Base-by-base conservation (phyloP, 2,329 filamentous ascomycete species). In the Colletotrichum brevisporum region DNA sequence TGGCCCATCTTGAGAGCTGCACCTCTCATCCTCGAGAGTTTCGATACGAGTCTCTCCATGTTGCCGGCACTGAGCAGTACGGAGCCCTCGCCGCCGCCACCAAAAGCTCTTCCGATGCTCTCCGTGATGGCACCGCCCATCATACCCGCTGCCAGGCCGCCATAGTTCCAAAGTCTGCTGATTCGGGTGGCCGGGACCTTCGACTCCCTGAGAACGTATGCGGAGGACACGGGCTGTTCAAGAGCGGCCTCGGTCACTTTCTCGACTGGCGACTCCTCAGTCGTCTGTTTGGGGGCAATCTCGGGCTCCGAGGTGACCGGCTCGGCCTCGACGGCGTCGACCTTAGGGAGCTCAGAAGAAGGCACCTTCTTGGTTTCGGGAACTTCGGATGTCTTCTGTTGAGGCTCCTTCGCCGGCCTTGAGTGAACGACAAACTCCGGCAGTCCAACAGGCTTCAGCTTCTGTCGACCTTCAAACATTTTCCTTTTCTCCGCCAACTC, bases 1-100 rank as follows among this genome's bases (percentile, higher is more conserved):
- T 99, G 96, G 0, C 96, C 97, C 27, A 99, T 83, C 83, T 99
- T 99, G 50, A 99, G 85, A n/a, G 96, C 96, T 6, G 96, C 97
- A 45, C 96, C 96, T 75, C 96, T 90, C 96, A 99, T 99, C 24
- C 93, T 92, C 3, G 95, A 98, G 3, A 99, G 87, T 80, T 97
- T 98, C 5, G 94, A 87, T 2, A 99, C 96, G 9, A 99, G 87
- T 55, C 97, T 89, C 78, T 98, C 95, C 88, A 98, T 94, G 76
- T 99, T 99, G 10, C 86, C 90, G 6, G 94, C 88, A 79, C 93
- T 98, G 65, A 99, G 88, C 83, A 99, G 90, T 9, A 97, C 84
- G 1, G 95, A 97, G 1, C 94, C 94, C 69, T 86, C 79, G 5
- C 83, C 81, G 63, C 88, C 84, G 63, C 90, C 88, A 6, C 94